Evolutionary conservation across 257 asterid species (phyloP), one percentile per base, ranked within the genome.

Genomic region (Solanum tacnaense): DNA sequence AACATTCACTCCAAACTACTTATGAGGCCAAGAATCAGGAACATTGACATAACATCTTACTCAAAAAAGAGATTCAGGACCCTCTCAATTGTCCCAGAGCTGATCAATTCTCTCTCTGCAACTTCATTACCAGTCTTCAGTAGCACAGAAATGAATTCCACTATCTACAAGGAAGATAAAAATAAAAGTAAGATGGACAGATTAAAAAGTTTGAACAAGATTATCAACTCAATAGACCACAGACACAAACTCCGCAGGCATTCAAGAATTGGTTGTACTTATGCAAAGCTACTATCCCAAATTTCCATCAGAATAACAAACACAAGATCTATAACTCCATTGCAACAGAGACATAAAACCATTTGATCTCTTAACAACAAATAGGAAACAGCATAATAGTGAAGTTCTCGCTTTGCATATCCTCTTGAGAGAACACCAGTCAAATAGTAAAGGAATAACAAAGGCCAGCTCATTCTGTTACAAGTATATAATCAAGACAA

Each of bases 31-130:
- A 46, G 67, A 74, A 86, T 44, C 70, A 41, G 82, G 27, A 27
- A 68, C 58, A 83, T 49, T 31, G 87, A 86, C 81, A 70, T 83
- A 84, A 88, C 74, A 56, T 88, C 98, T 87, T 94, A 96, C 99
- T 96, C 98, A 85, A 96, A 95, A 90, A 96, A 94, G 87, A 96
- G 99, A 92, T 96, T 95, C 88, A 96, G 92, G 88, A 94, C 92
- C 89, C 98, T 94, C 71, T 29, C 91, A 89, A 96, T 94, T 67
- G 98, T 92, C 88, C 99, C 98, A 44, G 99, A 94, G 92, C 90
- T 88, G 88, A 94, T 92, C 94, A 96, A 86, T 86, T 94, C 99
- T 89, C 90, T 90, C 93, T 95, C 97, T 41, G 98, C 98, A 89
- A 92, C 92, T 90, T 94, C 98, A 88, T 94, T 94, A 83, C 98